A percentile compares a stretch with the other conserved stretches of the same genome.
Conservation (phyloP, 805 yeast species). For the Ogataea chonburiensis region DNA sequence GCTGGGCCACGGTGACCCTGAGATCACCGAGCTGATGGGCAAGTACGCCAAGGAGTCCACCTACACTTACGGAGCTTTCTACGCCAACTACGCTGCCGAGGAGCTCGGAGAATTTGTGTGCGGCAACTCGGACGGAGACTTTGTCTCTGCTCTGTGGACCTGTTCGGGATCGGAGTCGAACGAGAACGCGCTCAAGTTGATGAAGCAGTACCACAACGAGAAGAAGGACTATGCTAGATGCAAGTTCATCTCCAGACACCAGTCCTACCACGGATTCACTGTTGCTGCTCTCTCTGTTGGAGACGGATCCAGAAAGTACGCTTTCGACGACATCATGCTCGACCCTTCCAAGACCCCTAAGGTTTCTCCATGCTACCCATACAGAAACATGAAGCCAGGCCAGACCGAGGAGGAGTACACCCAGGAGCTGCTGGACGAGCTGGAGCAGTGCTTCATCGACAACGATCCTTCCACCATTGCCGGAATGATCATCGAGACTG, state of each 20-base stretch:
- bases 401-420: slow-evolving; percentile 42
- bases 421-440: slow-evolving; percentile 37
- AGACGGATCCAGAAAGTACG: slow-evolving; percentile 36
- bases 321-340: slow-evolving; percentile 32
- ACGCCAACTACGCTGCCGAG: slow-evolving; percentile 42
- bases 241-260: slow-evolving; percentile 43
- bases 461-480: slow-evolving; percentile 45
- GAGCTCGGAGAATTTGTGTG: slow-evolving; percentile 44
- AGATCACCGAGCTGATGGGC: slow-evolving; percentile 39
- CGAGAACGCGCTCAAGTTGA: slow-evolving; percentile 75
- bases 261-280: slow-evolving; percentile 50
- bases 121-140: slow-evolving; percentile 37
- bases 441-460: slow-evolving; percentile 42
- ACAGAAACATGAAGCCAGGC: slow-evolving; percentile 30
- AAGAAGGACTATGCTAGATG: slow-evolving; percentile 39
- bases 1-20: slow-evolving; percentile 42
- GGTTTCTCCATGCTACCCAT: slow-evolving; percentile 36
- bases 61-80: slow-evolving; percentile 36
- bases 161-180: slow-evolving; percentile 77
- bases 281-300: slow-evolving; percentile 44
- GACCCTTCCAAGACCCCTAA: slow-evolving; percentile 29
- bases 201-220: slow-evolving; percentile 47
- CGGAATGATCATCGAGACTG: slow-evolving; percentile 45
- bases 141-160: slow-evolving; percentile 44
- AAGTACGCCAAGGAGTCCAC: slow-evolving; percentile 36